phyloP scores from a whole-genome alignment of 2,329 filamentous ascomycete genomes.

The Penicillium griseofulvum region DNA sequence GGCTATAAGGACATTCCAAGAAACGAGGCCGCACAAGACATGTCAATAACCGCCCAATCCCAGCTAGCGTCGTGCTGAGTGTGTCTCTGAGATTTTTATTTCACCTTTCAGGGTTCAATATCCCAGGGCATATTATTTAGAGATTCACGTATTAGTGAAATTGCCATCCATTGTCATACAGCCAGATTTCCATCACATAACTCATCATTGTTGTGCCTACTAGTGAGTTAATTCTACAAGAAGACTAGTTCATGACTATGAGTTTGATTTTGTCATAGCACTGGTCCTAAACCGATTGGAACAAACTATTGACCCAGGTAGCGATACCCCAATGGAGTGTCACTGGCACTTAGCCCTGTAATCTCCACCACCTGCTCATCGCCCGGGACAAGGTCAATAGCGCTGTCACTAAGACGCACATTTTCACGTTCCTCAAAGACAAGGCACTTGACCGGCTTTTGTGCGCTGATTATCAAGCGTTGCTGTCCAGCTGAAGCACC shows the following conservation, averaged over 20 bases:
- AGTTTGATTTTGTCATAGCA: too few species aligned
- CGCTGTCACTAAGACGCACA: not conserved
- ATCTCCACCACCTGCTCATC: not conserved
- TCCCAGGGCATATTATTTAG: too few species aligned
- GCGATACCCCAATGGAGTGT: not conserved
- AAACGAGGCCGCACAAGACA: too few species aligned
- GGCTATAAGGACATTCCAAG: too few species aligned
- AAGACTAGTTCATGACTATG: too few species aligned
- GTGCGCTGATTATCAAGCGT: not conserved
- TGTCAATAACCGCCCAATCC: too few species aligned
- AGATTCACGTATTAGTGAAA: too few species aligned
- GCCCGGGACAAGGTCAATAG: not conserved
- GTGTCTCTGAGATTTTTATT: too few species aligned
- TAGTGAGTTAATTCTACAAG: not conserved
- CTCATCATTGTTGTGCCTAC: not conserved
- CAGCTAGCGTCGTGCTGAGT: too few species aligned
- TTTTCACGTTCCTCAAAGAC: not conserved
- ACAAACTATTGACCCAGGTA: not conserved
- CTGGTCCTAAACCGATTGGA: not conserved
- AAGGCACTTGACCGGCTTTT: not conserved
- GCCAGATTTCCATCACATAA: too few species aligned
- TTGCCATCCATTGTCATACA: too few species aligned
- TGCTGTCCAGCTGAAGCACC: not conserved
- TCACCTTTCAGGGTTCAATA: too few species aligned
- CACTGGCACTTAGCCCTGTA: not conserved